Base-by-base conservation (phyloP, 768 basidiomycete genomes). In the Suillus lakei region DNA sequence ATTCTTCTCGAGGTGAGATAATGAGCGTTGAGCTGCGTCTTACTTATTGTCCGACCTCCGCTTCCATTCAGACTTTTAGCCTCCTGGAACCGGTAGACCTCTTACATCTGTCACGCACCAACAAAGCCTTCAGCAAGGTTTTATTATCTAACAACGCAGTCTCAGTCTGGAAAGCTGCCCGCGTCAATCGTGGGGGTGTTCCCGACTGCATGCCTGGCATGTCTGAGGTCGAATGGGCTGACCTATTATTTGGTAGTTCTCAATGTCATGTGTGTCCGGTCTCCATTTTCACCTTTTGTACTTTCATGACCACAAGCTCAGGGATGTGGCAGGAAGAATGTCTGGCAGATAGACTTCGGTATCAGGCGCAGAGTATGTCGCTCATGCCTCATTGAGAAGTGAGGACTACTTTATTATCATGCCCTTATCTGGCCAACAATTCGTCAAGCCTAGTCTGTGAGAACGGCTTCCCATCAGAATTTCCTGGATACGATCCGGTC, bases 61-160 rank as follows among this genome's bases (percentile, higher is more conserved):
- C 53, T 55, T 54, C 21, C 60, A 23, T 2, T 7, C 26, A 76
- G 79, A 75, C 79, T 36, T 72, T 73, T 30, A 34, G 53, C 1
- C 69, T 71, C 38, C 69, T 80, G 10, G 63, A 55, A 13, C 80
- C 80, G 5, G 46, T 69, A 9, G 80, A 80, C 67, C 64, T 81
- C 16, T 64, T 78, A 48, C 50, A 64, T 16, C 71, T 80, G 3
- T 64, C 70, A 16, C 71, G 74, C 23, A 73, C 73, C 13, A 73
- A 64, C 60, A 75, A 72, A 50, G 58, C 38, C 0, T 70, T 80
- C 48, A 76, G 77, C 8, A 28, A 28, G 4, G 60, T 74, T 23
- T 69, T 81, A 5, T 60, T 74, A 44, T 67, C 71, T 13, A 61
- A 64, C 1, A 41, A 53, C 8, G 64, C 70, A 26, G 67, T 38